Evolutionary conservation across 2,329 filamentous ascomycete genomes (phyloP).

Genomic region (Colletotrichum agaves): DNA sequence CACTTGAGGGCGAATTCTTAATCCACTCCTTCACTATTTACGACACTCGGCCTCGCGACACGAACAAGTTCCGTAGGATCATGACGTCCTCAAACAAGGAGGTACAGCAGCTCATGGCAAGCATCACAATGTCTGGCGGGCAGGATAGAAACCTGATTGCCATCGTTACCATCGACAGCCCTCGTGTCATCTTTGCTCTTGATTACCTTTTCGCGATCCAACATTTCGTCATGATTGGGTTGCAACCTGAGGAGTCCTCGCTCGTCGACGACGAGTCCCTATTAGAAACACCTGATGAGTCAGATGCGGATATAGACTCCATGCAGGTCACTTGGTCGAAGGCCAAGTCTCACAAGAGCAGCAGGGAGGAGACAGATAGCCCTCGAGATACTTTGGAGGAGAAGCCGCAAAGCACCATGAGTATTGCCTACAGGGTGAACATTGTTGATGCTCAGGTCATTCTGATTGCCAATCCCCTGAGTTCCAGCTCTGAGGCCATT

Average conservation of each 20-base stretch:
- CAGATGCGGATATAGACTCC: slow-evolving; percentile 64
- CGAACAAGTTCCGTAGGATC: slow-evolving; percentile 97
- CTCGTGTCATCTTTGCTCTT: slow-evolving; percentile 91
- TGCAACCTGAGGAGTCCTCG: slow-evolving; percentile 71
- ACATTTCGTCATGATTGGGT: slow-evolving; percentile 79
- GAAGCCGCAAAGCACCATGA: slow-evolving; percentile 64
- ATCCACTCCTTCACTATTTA: slow-evolving; percentile 95
- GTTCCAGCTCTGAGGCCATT: slow-evolving; percentile 91
- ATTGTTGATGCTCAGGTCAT: slow-evolving; percentile 97
- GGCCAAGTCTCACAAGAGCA: slow-evolving; percentile 46
- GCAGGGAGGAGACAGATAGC: slow-evolving; percentile 31
- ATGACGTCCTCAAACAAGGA: slow-evolving; percentile 97
- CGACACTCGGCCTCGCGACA: slow-evolving; percentile 88
- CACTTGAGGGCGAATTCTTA: slow-evolving; percentile 90
- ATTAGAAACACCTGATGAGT: slow-evolving; percentile 67
- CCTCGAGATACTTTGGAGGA: slow-evolving; percentile 31
- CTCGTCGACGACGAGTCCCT: slow-evolving; percentile 63
- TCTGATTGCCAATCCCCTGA: slow-evolving; percentile 92
- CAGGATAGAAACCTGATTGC: slow-evolving; percentile 85
- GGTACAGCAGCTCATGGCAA: slow-evolving; percentile 98
- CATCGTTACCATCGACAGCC: slow-evolving; percentile 93
- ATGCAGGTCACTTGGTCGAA: slow-evolving; percentile 59
- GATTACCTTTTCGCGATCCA: slow-evolving; percentile 95
- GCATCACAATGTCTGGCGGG: slow-evolving; percentile 89
- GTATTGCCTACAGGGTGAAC: slow-evolving; percentile 88